A percentile compares a stretch with the other conserved stretches of the same genome.
Evolutionary conservation across 441 rosid species (phyloP).

Genomic region (Populus hybrid): DNA sequence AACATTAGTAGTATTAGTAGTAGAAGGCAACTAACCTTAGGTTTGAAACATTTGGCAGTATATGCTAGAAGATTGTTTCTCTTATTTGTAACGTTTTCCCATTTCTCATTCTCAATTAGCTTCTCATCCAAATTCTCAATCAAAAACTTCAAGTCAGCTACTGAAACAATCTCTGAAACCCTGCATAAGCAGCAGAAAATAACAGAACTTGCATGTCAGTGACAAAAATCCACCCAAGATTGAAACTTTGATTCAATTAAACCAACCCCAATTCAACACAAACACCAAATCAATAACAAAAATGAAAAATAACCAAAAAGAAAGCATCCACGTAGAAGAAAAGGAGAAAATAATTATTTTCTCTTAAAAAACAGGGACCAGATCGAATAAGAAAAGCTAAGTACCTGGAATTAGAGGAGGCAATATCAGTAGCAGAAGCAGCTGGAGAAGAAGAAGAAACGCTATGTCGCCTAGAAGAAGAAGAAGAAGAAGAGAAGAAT

Average conservation of each 20-base stretch:
- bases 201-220: not conserved
- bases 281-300: not conserved
- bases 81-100: conserved; percentile 64
- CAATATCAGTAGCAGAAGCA: conserved; percentile 17
- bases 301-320: no score
- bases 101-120: conserved; percentile 22
- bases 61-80: conserved; percentile 53
- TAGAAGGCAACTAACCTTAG: conserved; percentile 39
- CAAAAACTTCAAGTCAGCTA: conserved; percentile 56
- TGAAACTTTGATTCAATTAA: not conserved
- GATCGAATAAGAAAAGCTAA: not conserved
- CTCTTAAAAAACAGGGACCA: not conserved
- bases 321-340: not conserved
- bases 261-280: not conserved
- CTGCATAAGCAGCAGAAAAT: conserved; percentile 28
- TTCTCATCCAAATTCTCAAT: conserved; percentile 53
- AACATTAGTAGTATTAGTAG: not conserved
- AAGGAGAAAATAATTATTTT: not conserved
- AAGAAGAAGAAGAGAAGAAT: conserved; percentile 14
- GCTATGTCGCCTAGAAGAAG: not conserved
- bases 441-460: conserved; percentile 8
- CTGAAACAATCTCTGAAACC: conserved; percentile 44
- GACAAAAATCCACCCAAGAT: not conserved
- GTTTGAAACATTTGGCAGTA: conserved; percentile 67
- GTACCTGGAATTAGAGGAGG: conserved; percentile 5